Evolutionary conservation across 2,329 filamentous ascomycete species (phyloP).

Genomic region (Coniochaeta sp.): DNA sequence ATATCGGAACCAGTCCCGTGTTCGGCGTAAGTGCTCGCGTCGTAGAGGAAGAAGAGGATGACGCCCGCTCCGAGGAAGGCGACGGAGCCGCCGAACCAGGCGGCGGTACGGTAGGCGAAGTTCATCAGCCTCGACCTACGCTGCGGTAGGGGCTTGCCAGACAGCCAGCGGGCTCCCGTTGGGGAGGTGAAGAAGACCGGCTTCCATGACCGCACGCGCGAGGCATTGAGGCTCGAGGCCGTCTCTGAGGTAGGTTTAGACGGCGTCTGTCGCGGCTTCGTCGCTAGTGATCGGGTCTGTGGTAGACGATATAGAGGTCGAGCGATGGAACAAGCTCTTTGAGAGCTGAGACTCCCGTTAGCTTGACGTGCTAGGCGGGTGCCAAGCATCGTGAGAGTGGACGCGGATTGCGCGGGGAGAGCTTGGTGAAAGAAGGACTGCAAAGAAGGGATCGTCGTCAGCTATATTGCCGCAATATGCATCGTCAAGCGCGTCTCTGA

Average conservation of each 20-base stretch:
- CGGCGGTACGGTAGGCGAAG: slow-evolving; percentile 63
- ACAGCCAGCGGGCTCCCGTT: slow-evolving; percentile 30
- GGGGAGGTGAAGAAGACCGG: background rate
- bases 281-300: background rate
- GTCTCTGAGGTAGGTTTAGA: background rate
- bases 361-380: background rate
- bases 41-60: slow-evolving; percentile 85
- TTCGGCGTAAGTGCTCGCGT: slow-evolving; percentile 83
- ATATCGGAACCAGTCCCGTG: slow-evolving; percentile 62
- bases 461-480: background rate
- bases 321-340: background rate
- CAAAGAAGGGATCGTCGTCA: background rate
- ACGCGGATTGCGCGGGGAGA: background rate
- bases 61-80: slow-evolving; percentile 63
- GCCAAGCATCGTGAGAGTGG: slow-evolving; percentile 2
- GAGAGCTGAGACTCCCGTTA: background rate
- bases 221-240: background rate
- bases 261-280: background rate
- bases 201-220: background rate
- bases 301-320: background rate
- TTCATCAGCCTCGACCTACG: slow-evolving; percentile 40
- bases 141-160: slow-evolving; percentile 46
- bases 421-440: background rate
- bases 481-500: background rate
- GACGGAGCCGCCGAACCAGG: slow-evolving; percentile 69